Conservation (phyloP, 352 stramenopile genomes). For the Phytophthora litchii region DNA sequence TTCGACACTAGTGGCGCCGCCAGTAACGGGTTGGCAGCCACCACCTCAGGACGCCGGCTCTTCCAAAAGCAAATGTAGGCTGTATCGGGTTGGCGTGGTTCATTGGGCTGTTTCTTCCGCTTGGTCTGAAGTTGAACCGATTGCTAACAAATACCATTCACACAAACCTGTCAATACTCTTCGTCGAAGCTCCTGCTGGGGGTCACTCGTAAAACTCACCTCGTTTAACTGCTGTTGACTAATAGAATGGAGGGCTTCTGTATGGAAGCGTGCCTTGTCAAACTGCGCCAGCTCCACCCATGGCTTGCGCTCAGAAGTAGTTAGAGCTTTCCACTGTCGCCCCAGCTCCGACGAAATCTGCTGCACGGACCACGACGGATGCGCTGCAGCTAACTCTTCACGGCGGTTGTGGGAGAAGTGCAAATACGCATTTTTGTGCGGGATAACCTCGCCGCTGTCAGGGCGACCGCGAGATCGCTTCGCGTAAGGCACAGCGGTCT, state of each 20-base stretch:
- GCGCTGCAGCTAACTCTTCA: slow-evolving; percentile 30
- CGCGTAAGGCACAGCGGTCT: slow-evolving; percentile 6
- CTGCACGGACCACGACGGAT: slow-evolving; percentile 52
- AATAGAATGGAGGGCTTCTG: slow-evolving; percentile 36
- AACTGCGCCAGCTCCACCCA: slow-evolving; percentile 68
- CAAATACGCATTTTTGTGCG: slow-evolving; percentile 53
- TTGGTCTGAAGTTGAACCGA: slow-evolving; percentile 26
- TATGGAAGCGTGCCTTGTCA: slow-evolving; percentile 57
- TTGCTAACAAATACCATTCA: slow-evolving; percentile 8
- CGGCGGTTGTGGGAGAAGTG: slow-evolving; percentile 54
- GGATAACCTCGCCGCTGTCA: slow-evolving; percentile 11
- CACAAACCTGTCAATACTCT: neutral
- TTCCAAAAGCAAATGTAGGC: slow-evolving; percentile 77
- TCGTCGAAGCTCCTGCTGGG: neutral
- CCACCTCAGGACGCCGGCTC: slow-evolving; percentile 43
- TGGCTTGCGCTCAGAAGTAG: slow-evolving; percentile 43
- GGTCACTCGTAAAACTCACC: slow-evolving; percentile 8
- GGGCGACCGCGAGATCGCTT: slow-evolving; percentile 4
- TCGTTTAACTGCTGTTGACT: slow-evolving; percentile 13
- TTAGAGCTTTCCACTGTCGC: slow-evolving; percentile 56
- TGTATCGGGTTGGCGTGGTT: slow-evolving; percentile 60
- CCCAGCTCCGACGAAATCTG: slow-evolving; percentile 56
- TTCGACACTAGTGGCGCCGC: slow-evolving; percentile 48
- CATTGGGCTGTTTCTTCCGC: slow-evolving; percentile 44
- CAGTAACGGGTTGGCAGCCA: slow-evolving; percentile 48